Evolutionary conservation across 192 early-diverging fungal genomes (phyloP).

Genomic region (Mortierella hygrophila): DNA sequence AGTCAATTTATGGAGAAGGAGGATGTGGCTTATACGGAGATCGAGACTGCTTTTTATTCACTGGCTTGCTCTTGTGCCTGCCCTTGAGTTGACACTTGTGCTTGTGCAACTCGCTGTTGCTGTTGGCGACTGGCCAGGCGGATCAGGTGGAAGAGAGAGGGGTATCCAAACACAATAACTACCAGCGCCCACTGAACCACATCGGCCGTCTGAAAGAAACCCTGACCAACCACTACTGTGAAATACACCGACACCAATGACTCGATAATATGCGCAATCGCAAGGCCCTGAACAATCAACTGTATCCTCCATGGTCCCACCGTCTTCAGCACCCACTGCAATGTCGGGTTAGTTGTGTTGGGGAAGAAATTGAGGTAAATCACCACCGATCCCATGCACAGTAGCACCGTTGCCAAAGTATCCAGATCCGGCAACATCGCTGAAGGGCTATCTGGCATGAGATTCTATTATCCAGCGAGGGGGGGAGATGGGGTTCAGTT

Average conservation of each 20-base stretch:
- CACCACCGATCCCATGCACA: neutral
- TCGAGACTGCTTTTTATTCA: no score
- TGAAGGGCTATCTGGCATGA: constrained; percentile 45
- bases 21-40: no score
- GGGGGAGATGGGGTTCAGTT: neutral
- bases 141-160: constrained; percentile 10
- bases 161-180: constrained; percentile 32
- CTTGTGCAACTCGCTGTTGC: constrained; percentile 6
- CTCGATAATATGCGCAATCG: constrained; percentile 21
- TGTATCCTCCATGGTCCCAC: constrained; percentile 17
- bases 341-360: constrained; percentile 38
- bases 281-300: constrained; percentile 1
- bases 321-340: constrained; percentile 28
- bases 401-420: neutral
- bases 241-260: constrained; percentile 31
- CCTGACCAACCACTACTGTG: constrained; percentile 26
- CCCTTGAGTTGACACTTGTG: neutral
- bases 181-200: constrained; percentile 20
- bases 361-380: constrained; percentile 48
- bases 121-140: constrained; percentile 22
- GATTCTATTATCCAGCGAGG: neutral
- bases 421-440: constrained; percentile 7
- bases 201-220: constrained; percentile 17
- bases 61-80: no score
- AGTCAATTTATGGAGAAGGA: no score